These are phyloP conservation scores for Rhodocollybia butyracea DNA, from an alignment of 768 basidiomycete genomes.

Conservation along the genomic window DNA sequence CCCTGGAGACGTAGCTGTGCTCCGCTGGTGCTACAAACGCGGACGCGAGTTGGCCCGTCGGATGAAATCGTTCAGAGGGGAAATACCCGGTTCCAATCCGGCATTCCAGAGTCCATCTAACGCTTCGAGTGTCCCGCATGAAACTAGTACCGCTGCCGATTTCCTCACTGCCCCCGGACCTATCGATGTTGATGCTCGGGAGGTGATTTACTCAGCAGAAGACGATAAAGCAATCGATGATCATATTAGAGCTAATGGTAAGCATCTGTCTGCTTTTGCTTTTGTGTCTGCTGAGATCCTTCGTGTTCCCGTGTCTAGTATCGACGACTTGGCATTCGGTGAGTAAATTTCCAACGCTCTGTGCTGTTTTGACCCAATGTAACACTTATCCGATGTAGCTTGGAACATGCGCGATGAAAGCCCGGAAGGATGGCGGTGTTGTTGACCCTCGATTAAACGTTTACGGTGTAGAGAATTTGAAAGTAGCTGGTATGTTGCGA, in stretches of 20 bases:
- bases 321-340: constrained; percentile 24
- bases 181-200: constrained; percentile 14
- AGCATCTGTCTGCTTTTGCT: background rate
- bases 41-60: constrained; percentile 30
- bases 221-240: constrained; percentile 23
- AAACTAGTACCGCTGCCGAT: background rate
- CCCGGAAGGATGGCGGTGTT: constrained; percentile 38
- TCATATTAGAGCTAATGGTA: constrained; percentile 12
- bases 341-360: background rate
- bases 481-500: constrained; percentile 44
- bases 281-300: background rate
- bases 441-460: constrained; percentile 43
- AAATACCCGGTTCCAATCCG: constrained; percentile 15
- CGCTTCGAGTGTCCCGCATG: background rate
- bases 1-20: constrained; percentile 19
- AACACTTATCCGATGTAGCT: constrained; percentile 23
- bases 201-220: constrained; percentile 19
- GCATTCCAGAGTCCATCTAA: constrained; percentile 10
- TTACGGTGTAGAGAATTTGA: constrained; percentile 40
- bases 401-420: constrained; percentile 50
- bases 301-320: constrained; percentile 4
- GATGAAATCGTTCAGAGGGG: constrained; percentile 25
- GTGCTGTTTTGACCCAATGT: background rate
- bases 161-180: constrained; percentile 9
- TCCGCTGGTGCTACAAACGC: constrained; percentile 24